Percentiles rank a stretch among this genome's conserved stretches.
Conservation (phyloP, 495 filamentous ascomycete species). For the Hypoxylon perforatum region DNA sequence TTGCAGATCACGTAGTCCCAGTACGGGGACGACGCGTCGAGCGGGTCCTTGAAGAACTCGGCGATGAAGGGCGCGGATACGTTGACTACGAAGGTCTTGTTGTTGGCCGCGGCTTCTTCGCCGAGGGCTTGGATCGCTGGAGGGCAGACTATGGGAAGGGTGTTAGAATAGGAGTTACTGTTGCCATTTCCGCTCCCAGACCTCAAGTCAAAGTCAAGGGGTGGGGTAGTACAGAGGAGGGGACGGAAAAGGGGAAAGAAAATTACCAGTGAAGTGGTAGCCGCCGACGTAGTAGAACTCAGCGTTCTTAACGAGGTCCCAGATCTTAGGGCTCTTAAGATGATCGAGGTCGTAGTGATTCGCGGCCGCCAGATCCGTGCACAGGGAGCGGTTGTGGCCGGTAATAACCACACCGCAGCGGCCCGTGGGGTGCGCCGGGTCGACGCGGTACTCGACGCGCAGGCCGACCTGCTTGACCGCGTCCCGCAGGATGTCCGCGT, state of each 20-base stretch:
- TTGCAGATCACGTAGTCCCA: slow-evolving; percentile 98
- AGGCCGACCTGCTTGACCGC: slow-evolving; percentile 83
- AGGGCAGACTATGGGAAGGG: slow-evolving; percentile 77
- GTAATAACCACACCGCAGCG: slow-evolving; percentile 97
- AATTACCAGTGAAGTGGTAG: slow-evolving; percentile 68
- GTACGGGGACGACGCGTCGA: slow-evolving; percentile 86
- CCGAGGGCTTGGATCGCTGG: slow-evolving; percentile 88
- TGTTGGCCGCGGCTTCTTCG: slow-evolving; percentile 85
- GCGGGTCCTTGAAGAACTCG: slow-evolving; percentile 96
- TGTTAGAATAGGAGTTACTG: slow-evolving; percentile 3
- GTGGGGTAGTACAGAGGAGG: neutral
- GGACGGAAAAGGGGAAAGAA: neutral
- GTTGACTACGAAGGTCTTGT: slow-evolving; percentile 92
- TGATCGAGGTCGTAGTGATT: slow-evolving; percentile 97
- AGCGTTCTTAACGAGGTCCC: slow-evolving; percentile 88
- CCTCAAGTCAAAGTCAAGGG: too few relatives aligned
- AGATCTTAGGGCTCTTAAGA: slow-evolving; percentile 88
- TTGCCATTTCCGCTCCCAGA: neutral
- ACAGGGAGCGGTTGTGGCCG: slow-evolving; percentile 90
- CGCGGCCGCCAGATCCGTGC: slow-evolving; percentile 94
- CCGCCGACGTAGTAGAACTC: slow-evolving; percentile 92
- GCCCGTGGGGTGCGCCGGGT: slow-evolving; percentile 82
- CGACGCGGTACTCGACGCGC: slow-evolving; percentile 91
- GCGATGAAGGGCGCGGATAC: slow-evolving; percentile 95
- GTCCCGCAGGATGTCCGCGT: slow-evolving; percentile 83